Evolutionary conservation across 2,329 filamentous ascomycete genomes (phyloP), one percentile per base, ranked within the genome.

Genomic region (Tolypocladium album): DNA sequence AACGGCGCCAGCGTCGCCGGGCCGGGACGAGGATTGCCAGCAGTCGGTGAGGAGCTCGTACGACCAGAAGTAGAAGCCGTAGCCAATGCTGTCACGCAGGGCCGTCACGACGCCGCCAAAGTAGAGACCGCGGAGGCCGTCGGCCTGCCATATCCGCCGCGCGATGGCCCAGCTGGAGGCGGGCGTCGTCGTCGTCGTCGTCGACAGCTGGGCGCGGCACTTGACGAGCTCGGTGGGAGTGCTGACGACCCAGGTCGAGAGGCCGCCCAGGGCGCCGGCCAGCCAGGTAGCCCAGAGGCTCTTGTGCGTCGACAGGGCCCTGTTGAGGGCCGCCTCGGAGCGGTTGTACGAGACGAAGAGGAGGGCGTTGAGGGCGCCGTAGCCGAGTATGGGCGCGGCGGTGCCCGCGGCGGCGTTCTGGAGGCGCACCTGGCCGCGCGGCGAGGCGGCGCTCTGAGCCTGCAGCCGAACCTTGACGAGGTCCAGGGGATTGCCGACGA

Each of bases 21-120:
- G 13, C 61, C 61, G 20, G 60, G 47, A 11, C 61, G 61, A 8
- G 64, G 74, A 75, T 22, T 76, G 76, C 72, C 86, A 78, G 59
- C 78, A 76, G 42, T 83, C 80, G 63, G 88, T 90, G 64, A 81
- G 84, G 61, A 92, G 76, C 73, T 95, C 89, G 69, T 97, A 97
- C 1, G 88, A 88, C 89, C 89, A 96, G 72, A 97, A 97, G 70
- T 97, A 97, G 73, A 97, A 97, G 0, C 92, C 93, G 74, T 97
- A 97, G n/a, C 93, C 93, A 59, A 97, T 83, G 61, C 88, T 88
- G 74, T 97, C 93, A 57, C 93, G 82, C 47, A 93, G 70, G 58
- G 88, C 90, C 0, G 93, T 97, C 20, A 97, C 85, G 0, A 77
- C 79, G 24, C 93, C 93, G 24, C 92, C 93, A 63, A 86, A 82